Evolutionary conservation across 768 basidiomycete species (phyloP).

Genomic region (Mycena olivaceomarginata): DNA sequence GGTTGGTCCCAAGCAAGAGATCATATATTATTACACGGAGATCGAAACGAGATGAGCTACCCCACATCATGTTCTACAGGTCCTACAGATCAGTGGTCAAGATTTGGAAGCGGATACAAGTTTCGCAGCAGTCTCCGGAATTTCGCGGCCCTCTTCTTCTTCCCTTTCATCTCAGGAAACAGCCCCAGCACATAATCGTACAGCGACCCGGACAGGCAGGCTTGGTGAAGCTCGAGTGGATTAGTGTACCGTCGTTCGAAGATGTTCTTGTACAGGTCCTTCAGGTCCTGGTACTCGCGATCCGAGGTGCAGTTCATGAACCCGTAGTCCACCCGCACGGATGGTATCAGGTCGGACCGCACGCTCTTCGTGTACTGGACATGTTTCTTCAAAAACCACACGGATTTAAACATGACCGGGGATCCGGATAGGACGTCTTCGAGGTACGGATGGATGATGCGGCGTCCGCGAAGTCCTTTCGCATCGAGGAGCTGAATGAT

Average conservation of each 20-base stretch:
- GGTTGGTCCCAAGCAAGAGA: no score
- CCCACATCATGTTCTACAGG: no score
- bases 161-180: conserved; percentile 47
- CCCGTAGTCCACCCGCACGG: conserved; percentile 56
- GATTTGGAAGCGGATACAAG: conserved; percentile 47
- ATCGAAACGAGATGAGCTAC: no score
- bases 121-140: conserved; percentile 56
- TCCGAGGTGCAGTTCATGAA: conserved; percentile 56
- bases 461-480: conserved; percentile 39
- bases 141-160: conserved; percentile 44
- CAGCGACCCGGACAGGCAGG: conserved; percentile 55
- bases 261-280: conserved; percentile 55
- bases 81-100: not conserved
- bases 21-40: not conserved
- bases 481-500: conserved; percentile 53
- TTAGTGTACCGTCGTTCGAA: conserved; percentile 50
- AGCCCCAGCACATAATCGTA: conserved; percentile 49
- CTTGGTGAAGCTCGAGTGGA: conserved; percentile 59
- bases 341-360: conserved; percentile 27
- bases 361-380: conserved; percentile 34
- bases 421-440: conserved; percentile 50
- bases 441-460: conserved; percentile 42
- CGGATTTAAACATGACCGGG: conserved; percentile 49
- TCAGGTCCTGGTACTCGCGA: conserved; percentile 52
- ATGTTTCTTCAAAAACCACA: conserved; percentile 61